Evolutionary conservation across 2,329 filamentous ascomycete genomes (phyloP).

Genomic region (Tothia fuscella): DNA sequence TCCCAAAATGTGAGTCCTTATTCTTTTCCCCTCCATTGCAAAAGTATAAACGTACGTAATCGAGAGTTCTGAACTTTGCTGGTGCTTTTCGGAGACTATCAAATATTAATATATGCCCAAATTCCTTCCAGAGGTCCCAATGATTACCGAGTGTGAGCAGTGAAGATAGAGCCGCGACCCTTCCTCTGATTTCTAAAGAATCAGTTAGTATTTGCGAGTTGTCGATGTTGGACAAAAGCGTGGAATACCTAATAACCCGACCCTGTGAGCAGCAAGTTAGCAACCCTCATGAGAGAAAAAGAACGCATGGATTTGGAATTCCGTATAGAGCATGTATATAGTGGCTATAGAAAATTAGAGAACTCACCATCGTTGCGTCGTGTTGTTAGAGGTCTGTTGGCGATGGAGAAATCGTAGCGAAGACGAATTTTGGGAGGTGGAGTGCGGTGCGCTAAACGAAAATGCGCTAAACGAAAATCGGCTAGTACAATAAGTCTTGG

Average conservation of each 20-base stretch:
- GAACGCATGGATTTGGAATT: no score
- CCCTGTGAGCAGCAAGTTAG: conserved; percentile 32
- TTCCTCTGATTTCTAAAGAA: conserved; percentile 54
- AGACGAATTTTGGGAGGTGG: no score
- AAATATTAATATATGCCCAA: no score
- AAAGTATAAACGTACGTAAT: conserved; percentile 53
- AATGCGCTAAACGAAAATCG: no score
- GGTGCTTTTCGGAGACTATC: conserved; percentile 90
- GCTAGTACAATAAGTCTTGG: no score
- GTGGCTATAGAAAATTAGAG: no score
- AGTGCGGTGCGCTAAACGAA: no score
- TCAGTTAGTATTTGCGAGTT: conserved; percentile 4
- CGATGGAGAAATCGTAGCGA: no score
- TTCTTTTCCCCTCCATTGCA: conserved; percentile 26
- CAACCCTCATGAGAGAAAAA: no score
- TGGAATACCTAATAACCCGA: conserved; percentile 46
- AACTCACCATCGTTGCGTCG: no score
- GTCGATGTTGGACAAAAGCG: background rate
- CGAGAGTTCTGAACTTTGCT: conserved; percentile 92
- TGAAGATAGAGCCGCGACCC: conserved; percentile 64
- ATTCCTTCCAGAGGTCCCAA: conserved; percentile 12
- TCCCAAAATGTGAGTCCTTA: conserved; percentile 10
- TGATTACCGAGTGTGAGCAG: conserved; percentile 36
- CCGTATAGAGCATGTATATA: no score
- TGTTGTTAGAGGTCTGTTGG: no score